These are phyloP conservation scores for Carallia brachiata DNA, from an alignment of 345 rosid species.

Conservation along the genomic window DNA sequence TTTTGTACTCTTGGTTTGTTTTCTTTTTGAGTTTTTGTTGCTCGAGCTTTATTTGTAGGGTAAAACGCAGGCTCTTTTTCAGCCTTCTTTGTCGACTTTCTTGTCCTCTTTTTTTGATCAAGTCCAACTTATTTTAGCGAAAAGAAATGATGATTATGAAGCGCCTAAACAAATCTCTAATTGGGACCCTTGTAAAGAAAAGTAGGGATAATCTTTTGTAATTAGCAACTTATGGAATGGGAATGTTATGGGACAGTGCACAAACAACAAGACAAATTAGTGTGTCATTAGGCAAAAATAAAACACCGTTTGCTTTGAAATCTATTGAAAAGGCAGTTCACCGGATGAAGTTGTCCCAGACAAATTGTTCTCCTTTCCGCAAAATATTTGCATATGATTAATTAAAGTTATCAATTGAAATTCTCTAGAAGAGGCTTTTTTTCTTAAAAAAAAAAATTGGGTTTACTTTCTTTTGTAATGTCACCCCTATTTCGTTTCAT, in stretches of 20 bases:
- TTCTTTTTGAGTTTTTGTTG: not conserved
- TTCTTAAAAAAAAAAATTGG: too few species aligned
- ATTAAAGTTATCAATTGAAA: too few species aligned
- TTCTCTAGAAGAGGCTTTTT: too few species aligned
- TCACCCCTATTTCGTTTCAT: too few species aligned
- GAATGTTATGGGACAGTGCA: slow-evolving; percentile 30
- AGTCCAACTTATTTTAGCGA: slow-evolving; percentile 27
- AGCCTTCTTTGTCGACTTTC: slow-evolving; percentile 37
- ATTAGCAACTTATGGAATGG: slow-evolving; percentile 17
- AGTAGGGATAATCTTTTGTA: slow-evolving; percentile 17
- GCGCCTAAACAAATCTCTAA: slow-evolving; percentile 29
- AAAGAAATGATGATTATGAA: slow-evolving; percentile 31
- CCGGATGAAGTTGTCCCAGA: slow-evolving; percentile 31
- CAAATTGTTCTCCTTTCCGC: slow-evolving; percentile 21
- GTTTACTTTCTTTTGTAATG: too few species aligned
- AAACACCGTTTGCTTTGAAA: slow-evolving; percentile 39
- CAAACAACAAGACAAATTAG: slow-evolving; percentile 54
- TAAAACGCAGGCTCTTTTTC: slow-evolving; percentile 33
- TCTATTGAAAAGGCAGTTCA: slow-evolving; percentile 43
- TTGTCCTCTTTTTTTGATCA: slow-evolving; percentile 22
- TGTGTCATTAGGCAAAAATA: slow-evolving; percentile 12
- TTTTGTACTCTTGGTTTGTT: slow-evolving; percentile 17
- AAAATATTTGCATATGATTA: too few species aligned
- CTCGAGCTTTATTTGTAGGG: slow-evolving; percentile 35
- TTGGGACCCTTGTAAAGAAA: slow-evolving; percentile 35